phyloP scores from a whole-genome alignment of 2,329 filamentous ascomycete species.

The Trichoderma koningiopsis region DNA sequence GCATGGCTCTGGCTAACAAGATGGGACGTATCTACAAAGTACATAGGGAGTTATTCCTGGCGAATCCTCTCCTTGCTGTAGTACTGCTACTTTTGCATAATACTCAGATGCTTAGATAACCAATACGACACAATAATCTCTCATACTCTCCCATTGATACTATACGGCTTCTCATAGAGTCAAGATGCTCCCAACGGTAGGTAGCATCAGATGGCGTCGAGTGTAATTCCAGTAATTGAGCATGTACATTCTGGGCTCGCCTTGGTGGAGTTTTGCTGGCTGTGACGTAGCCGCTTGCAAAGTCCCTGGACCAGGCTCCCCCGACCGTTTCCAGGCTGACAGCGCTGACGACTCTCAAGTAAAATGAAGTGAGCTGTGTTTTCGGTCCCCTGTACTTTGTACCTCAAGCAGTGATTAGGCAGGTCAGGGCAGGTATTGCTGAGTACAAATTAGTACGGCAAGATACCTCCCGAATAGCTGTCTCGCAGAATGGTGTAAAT shows the following conservation, averaged over 20 bases:
- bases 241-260: background rate
- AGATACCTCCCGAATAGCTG: background rate
- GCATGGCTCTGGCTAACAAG: background rate
- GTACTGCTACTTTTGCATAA: background rate
- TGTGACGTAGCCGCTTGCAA: background rate
- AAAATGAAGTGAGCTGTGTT: background rate
- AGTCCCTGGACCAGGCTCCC: background rate
- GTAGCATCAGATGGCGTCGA: background rate
- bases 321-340: conserved; percentile 14
- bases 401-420: background rate
- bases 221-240: background rate
- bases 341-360: conserved; percentile 8
- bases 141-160: background rate
- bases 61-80: background rate
- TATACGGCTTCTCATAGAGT: background rate
- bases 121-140: background rate
- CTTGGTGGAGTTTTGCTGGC: background rate
- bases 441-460: background rate
- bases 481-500: background rate
- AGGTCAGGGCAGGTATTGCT: background rate
- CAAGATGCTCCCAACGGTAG: background rate
- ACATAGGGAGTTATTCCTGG: background rate
- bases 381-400: background rate
- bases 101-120: background rate
- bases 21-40: background rate